Conservation (phyloP, 2,329 filamentous ascomycete species). For the Xylariaceae sp. region DNA sequence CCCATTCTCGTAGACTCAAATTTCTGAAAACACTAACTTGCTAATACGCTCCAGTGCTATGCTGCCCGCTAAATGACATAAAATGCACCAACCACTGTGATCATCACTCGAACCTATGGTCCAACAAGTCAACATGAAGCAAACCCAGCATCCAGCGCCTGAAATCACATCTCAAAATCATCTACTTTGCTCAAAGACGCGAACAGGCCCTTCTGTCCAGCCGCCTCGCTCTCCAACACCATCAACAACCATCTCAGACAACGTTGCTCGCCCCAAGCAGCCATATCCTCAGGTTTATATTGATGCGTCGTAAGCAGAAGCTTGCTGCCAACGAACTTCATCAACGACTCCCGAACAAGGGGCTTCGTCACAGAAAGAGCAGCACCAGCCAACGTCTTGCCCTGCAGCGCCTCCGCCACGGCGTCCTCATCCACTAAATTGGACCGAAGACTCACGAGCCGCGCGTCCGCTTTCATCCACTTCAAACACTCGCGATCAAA, state of each 20-base stretch:
- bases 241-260: background rate
- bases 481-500: slow-evolving; percentile 45
- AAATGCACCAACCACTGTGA: background rate
- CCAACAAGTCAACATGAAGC: background rate
- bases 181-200: background rate
- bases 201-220: too few relatives aligned
- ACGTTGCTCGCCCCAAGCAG: too few relatives aligned
- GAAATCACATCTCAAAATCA: background rate
- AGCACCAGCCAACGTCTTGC: slow-evolving; percentile 44
- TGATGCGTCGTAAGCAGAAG: slow-evolving; percentile 47
- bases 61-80: background rate
- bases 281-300: too few relatives aligned
- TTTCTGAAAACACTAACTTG: background rate
- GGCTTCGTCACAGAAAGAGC: slow-evolving; percentile 61
- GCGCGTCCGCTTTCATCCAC: slow-evolving; percentile 48
- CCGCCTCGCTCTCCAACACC: slow-evolving; percentile 25
- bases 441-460: slow-evolving; percentile 64
- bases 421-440: slow-evolving; percentile 61
- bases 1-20: background rate
- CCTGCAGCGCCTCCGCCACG: slow-evolving; percentile 53
- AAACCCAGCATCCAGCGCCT: background rate
- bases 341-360: slow-evolving; percentile 43
- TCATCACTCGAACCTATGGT: background rate
- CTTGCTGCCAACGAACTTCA: slow-evolving; percentile 37
- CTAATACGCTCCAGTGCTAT: background rate